Percentiles rank a stretch among this genome's conserved stretches.
Conservation (phyloP, 805 yeast species). For the Lipomyces chichibuensis region DNA sequence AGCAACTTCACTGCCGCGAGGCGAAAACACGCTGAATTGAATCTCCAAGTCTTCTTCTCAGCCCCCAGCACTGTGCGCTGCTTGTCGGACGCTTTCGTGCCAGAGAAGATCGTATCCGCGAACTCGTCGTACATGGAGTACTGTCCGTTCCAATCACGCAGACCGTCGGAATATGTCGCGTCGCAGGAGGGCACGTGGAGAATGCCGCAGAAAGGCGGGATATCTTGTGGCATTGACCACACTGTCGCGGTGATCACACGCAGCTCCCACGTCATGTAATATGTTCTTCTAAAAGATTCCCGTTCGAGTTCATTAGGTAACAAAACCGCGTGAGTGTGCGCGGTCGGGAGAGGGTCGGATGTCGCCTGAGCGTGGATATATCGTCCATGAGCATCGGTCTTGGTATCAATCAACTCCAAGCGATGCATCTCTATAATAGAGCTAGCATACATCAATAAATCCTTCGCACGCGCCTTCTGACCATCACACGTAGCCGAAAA, state of each 20-base stretch:
- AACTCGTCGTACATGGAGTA: slow-evolving; percentile 17
- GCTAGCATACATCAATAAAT: slow-evolving; percentile 16
- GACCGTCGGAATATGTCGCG: slow-evolving; percentile 16
- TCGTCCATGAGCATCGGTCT: slow-evolving; percentile 15
- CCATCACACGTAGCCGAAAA: slow-evolving; percentile 29
- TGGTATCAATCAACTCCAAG: slow-evolving; percentile 24
- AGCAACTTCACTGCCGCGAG: slow-evolving; percentile 22
- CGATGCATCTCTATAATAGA: slow-evolving; percentile 19
- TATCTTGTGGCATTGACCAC: slow-evolving; percentile 17
- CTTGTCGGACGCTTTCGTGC: not conserved
- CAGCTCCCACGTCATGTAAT: slow-evolving; percentile 25
- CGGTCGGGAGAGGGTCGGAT: slow-evolving; percentile 1
- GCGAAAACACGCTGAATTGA: slow-evolving; percentile 28
- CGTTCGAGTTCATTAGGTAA: slow-evolving; percentile 23
- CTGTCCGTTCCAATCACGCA: slow-evolving; percentile 22
- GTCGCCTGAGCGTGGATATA: slow-evolving; percentile 2
- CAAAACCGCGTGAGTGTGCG: slow-evolving; percentile 12
- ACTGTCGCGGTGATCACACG: slow-evolving; percentile 16
- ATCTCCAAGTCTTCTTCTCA: slow-evolving; percentile 9
- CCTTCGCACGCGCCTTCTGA: slow-evolving; percentile 21
- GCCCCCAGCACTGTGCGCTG: slow-evolving; percentile 7
- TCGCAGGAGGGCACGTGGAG: slow-evolving; percentile 32
- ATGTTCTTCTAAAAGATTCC: slow-evolving; percentile 27
- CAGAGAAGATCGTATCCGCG: slow-evolving; percentile 14
- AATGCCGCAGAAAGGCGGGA: slow-evolving; percentile 20